Percentiles rank a stretch among this genome's conserved stretches.
These are phyloP conservation scores for Albugo laibachii DNA, from an alignment of 352 stramenopile species.

Conservation along the genomic window DNA sequence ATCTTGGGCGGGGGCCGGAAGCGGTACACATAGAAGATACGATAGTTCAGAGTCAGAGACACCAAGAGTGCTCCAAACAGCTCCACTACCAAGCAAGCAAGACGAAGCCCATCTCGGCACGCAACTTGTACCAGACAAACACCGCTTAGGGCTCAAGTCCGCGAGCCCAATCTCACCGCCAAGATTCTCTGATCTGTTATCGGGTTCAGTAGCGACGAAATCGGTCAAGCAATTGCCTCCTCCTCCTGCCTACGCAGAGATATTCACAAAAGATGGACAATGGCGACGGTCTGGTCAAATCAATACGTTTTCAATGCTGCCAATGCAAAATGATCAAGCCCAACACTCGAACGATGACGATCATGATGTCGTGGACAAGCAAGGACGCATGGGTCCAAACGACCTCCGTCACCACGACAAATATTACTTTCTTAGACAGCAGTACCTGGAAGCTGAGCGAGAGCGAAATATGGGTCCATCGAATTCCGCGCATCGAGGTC, in stretches of 20 bases:
- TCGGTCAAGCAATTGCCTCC: conserved; percentile 14
- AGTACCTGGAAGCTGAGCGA: conserved; percentile 53
- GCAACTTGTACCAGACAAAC: too few species aligned
- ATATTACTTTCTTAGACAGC: conserved; percentile 25
- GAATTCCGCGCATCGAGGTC: too few species aligned
- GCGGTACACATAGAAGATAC: too few species aligned
- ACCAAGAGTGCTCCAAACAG: too few species aligned
- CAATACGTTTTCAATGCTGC: conserved; percentile 4
- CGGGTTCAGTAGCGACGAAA: conserved; percentile 10
- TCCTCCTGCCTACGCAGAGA: conserved; percentile 27
- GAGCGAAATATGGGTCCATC: conserved; percentile 14
- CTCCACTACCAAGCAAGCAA: too few species aligned
- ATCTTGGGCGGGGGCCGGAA: too few species aligned
- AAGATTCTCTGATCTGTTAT: conserved; percentile 22
- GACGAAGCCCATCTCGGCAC: too few species aligned
- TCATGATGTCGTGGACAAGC: conserved; percentile 4
- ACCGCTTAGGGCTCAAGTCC: too few species aligned
- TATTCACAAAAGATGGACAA: conserved; percentile 24
- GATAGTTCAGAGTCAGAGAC: too few species aligned
- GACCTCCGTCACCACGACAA: not conserved
- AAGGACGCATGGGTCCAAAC: not conserved
- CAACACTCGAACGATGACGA: conserved; percentile 8
- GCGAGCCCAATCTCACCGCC: conserved; percentile 2
- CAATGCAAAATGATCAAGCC: conserved; percentile 1
- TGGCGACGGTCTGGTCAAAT: conserved; percentile 8